Conservation (phyloP, 1,284 basidiomycete species). For the Ustilago nuda region DNA sequence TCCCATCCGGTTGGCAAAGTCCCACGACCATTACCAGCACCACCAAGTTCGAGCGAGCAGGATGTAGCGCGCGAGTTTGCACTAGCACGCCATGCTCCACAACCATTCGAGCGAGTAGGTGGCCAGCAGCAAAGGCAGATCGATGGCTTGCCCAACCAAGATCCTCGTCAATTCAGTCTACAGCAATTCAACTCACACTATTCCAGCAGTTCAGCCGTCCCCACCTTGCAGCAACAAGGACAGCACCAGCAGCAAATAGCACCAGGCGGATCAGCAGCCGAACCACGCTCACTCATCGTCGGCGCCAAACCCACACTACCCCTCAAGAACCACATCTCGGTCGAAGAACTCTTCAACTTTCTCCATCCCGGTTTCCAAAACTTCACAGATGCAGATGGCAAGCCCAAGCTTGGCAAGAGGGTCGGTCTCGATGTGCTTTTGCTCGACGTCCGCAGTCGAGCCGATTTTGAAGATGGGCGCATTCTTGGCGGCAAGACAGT, state of each 20-base stretch:
- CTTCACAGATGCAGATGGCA: constrained; percentile 54
- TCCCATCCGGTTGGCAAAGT: constrained; percentile 43
- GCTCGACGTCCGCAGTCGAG: constrained; percentile 83
- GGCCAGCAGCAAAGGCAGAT: constrained; percentile 11
- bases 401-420: constrained; percentile 54
- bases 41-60: constrained; percentile 36
- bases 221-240: constrained; percentile 14
- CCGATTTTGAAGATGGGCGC: constrained; percentile 80
- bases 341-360: constrained; percentile 61
- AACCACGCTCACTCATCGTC: constrained; percentile 35
- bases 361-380: constrained; percentile 65
- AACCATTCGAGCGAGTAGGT: constrained; percentile 33
- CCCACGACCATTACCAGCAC: constrained; percentile 48
- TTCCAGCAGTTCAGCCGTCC: constrained; percentile 23
- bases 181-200: constrained; percentile 19
- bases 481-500: constrained; percentile 79
- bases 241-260: constrained; percentile 6
- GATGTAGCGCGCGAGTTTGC: constrained; percentile 50
- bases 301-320: constrained; percentile 55
- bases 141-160: constrained; percentile 40
- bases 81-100: constrained; percentile 46
- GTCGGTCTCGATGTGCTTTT: constrained; percentile 73
- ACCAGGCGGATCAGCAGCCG: background rate
- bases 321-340: constrained; percentile 51
- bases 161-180: constrained; percentile 28